Evolutionary conservation across 83 land plant species (phyloP).

Genomic region (Picea abies): DNA sequence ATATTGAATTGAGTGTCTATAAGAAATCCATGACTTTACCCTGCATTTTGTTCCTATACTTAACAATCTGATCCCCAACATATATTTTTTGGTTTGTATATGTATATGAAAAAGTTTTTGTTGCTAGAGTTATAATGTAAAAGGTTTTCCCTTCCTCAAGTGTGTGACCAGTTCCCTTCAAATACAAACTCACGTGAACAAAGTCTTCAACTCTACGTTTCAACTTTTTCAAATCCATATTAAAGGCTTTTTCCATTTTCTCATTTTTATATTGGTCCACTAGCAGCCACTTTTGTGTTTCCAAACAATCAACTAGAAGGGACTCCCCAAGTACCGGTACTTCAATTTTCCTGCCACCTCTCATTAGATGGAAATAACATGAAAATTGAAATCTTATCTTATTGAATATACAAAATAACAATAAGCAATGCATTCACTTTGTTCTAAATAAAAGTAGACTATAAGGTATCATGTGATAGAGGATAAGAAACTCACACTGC

Average conservation of each 20-base stretch:
- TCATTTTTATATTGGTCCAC: constrained; percentile 69
- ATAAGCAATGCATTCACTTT: not conserved
- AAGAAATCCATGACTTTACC: no score
- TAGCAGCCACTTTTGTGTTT: constrained; percentile 58
- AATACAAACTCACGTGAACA: constrained; percentile 90
- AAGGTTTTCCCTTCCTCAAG: constrained; percentile 77
- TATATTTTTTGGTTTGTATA: no score
- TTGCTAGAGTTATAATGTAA: constrained; percentile 79
- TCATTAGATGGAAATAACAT: no score
- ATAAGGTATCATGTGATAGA: not conserved
- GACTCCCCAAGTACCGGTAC: constrained; percentile 83
- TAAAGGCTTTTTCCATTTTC: constrained; percentile 40
- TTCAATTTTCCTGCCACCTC: constrained; percentile 62
- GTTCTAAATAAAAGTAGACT: not conserved
- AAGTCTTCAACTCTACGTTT: constrained; percentile 94
- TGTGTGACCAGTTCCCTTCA: constrained; percentile 90
- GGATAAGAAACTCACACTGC: constrained; percentile 46
- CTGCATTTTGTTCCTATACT: no score
- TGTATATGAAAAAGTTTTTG: constrained; percentile 6
- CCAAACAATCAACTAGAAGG: constrained; percentile 70
- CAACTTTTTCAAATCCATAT: constrained; percentile 25
- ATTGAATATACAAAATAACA: not conserved
- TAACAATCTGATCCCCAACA: no score
- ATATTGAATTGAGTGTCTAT: no score
- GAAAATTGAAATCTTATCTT: no score